A percentile compares a stretch with the other conserved stretches of the same genome.
Conservation (phyloP, 331 rosid species). For the Quercus lobata region DNA sequence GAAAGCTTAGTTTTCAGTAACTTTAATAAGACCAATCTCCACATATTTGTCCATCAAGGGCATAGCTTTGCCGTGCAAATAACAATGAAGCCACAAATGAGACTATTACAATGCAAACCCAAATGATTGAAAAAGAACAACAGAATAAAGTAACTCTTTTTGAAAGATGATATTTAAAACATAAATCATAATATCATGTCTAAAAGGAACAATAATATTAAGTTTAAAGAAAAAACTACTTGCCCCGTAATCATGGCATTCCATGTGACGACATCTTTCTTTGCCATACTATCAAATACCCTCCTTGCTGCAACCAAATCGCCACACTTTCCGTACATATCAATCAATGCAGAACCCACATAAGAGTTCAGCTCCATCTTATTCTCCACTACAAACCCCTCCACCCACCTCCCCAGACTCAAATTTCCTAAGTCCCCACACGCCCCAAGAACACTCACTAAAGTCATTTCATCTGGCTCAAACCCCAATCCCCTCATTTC, state of each 20-base stretch:
- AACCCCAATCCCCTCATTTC: constrained; percentile 50
- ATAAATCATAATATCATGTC: no score
- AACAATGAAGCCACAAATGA: neutral
- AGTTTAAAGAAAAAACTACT: constrained; percentile 16
- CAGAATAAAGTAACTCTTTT: neutral
- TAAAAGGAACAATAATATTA: neutral
- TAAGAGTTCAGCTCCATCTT: constrained; percentile 41
- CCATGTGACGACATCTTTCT: constrained; percentile 47
- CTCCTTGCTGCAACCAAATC: constrained; percentile 51
- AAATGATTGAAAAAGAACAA: neutral
- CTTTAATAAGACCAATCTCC: neutral
- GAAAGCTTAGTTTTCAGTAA: neutral
- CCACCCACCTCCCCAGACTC: constrained; percentile 65
- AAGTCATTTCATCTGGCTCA: constrained; percentile 65
- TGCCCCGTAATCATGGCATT: constrained; percentile 61
- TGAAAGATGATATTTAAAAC: neutral
- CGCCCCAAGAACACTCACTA: constrained; percentile 69
- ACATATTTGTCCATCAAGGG: neutral
- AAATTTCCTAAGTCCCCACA: constrained; percentile 73
- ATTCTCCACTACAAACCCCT: constrained; percentile 46
- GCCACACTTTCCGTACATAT: constrained; percentile 74
- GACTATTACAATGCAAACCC: neutral
- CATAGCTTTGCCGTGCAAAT: neutral
- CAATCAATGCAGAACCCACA: constrained; percentile 56
- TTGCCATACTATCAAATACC: constrained; percentile 38